Evolutionary conservation across 2,329 filamentous ascomycete genomes (phyloP), one percentile per base, ranked within the genome.

Genomic region (Verticillium nonalfalfae): DNA sequence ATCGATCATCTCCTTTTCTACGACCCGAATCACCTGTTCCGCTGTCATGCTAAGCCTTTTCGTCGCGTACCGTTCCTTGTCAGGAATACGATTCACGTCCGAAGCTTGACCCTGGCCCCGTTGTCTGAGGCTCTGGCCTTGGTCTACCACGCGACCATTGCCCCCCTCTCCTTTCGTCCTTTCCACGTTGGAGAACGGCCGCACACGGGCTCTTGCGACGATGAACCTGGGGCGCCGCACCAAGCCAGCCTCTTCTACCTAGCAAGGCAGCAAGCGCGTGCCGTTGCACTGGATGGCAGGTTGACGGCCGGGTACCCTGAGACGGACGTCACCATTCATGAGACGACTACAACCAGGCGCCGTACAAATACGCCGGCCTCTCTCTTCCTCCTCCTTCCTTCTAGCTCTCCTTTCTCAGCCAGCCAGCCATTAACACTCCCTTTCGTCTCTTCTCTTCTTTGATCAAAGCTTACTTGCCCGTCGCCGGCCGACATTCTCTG

Each of bases 401-500:
- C 62, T 61, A 59, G 57, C 59, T 33, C 61, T 58, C 31, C 45
- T 26, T n/a, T 59, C 34, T 55, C 36, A 59, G 55, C 56, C 59
- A 59, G 57, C 40, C 56, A 59, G 63, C 62, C 35, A 60, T 61
- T 58, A 61, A 67, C 58, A 60, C 57, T 62, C 57, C 54, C 64
- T 60, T 60, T 31, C 63, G 64, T 64, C 61, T 63, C 31, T 67
- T 65, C 66, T 65, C 61, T 68, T 66, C 68, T 64, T 65, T 66
- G 70, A 69, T 63, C 67, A 68, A 64, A 71, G 70, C 65, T 67
- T 65, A 71, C 69, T 69, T 74, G 71, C 74, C 76, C 70, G 80
- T 83, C 81, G 81, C 81, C 78, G 81, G 80, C 70, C 81, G 80
- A 83, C 80, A 69, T 72, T 72, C 65, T 57, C 71, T 73, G 68